Conservation (phyloP, 108 stramenopile species). For the Nitzschia putrida region DNA sequence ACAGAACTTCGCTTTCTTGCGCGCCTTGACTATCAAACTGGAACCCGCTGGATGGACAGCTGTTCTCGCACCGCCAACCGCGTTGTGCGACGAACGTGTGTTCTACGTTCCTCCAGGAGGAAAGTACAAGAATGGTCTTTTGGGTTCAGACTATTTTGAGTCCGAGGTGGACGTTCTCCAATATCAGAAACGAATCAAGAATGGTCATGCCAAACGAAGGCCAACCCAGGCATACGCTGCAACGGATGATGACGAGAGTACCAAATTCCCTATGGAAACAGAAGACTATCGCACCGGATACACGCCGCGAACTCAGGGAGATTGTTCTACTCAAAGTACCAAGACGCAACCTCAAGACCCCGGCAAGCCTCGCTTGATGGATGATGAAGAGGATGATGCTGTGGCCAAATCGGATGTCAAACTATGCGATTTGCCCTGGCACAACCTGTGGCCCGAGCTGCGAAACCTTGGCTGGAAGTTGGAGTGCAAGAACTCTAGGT, state of each 20-base stretch:
- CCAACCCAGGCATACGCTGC: not conserved
- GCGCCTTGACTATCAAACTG: slow-evolving; percentile 1
- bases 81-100: not conserved
- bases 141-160: slow-evolving; percentile 1
- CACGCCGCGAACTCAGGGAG: not conserved
- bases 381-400: not conserved
- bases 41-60: slow-evolving; percentile 10
- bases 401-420: not conserved
- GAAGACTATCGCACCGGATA: not conserved
- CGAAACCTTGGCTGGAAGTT: slow-evolving; percentile 4
- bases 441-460: not conserved
- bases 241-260: slow-evolving; percentile 10
- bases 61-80: not conserved
- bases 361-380: not conserved
- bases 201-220: too few relatives aligned
- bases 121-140: not conserved
- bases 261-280: slow-evolving; percentile 6
- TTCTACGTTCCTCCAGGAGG: not conserved
- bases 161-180: slow-evolving; percentile 1
- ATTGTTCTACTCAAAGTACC: slow-evolving; percentile 5
- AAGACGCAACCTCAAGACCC: slow-evolving; percentile 10
- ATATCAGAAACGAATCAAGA: not conserved
- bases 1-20: not conserved
- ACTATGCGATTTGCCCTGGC: not conserved
- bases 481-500: not conserved